Percentiles rank a stretch among this genome's conserved stretches.
phyloP scores from a whole-genome alignment of 2,329 filamentous ascomycete species.

The Amesomyces nigricolor region DNA sequence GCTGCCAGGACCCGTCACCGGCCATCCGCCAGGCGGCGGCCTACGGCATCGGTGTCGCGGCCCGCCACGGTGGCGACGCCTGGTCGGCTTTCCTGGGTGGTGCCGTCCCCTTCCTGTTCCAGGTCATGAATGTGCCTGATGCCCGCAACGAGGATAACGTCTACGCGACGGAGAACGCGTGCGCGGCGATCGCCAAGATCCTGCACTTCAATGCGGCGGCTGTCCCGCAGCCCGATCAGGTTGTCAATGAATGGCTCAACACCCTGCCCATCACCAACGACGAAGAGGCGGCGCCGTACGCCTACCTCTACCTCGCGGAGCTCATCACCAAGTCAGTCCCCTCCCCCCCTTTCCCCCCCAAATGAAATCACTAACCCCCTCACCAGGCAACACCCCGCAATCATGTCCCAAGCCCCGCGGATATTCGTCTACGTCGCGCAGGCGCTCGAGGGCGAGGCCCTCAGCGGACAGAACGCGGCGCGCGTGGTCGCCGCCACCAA shows the following conservation, averaged over 20 bases:
- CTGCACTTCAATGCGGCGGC: constrained; percentile 80
- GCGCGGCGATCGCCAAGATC: constrained; percentile 93
- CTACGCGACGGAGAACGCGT: constrained; percentile 96
- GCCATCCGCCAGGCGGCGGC: constrained; percentile 93
- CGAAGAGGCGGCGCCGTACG: constrained; percentile 94
- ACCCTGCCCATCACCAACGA: constrained; percentile 91
- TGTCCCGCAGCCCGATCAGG: constrained; percentile 67
- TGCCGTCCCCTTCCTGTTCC: constrained; percentile 75
- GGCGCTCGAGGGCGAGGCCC: constrained; percentile 82
- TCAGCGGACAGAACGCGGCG: constrained; percentile 76
- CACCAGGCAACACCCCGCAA: constrained; percentile 73
- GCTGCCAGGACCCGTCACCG: constrained; percentile 77
- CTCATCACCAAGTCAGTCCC: constrained; percentile 85
- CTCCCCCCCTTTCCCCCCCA: not conserved
- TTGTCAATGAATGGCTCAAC: constrained; percentile 81
- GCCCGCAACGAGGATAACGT: constrained; percentile 88
- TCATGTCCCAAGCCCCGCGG: constrained; percentile 70
- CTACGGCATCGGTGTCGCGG: constrained; percentile 92
- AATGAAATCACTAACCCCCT: constrained; percentile 7
- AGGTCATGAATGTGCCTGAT: constrained; percentile 73
- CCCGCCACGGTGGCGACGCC: constrained; percentile 78
- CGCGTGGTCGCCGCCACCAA: constrained; percentile 75
- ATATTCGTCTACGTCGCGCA: constrained; percentile 81
- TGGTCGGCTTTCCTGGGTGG: constrained; percentile 86
- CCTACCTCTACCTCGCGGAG: constrained; percentile 85